Base-by-base conservation (phyloP, 1,284 basidiomycete genomes). In the Cystobasidium slooffiae region DNA sequence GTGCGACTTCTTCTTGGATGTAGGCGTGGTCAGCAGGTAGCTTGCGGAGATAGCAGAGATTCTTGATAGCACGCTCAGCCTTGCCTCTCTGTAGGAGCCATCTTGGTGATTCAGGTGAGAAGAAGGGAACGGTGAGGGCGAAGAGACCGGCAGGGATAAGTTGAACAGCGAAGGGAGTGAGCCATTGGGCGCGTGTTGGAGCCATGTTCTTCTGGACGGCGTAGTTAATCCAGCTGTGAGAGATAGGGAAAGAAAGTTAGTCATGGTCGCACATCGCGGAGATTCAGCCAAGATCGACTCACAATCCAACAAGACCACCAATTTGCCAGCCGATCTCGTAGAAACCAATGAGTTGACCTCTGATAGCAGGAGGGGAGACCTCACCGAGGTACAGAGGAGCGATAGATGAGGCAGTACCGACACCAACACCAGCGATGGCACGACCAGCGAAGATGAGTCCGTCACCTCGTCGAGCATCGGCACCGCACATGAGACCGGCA, bases 351-450 rank as follows among this genome's bases (percentile, higher is more conserved):
- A 86, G 80, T 49, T 84, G 82, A 56, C 86, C 86, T 51, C 86
- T 83, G 72, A 86, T 86, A 0, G 85, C 83, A 8, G 86, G 69
- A 90, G 79, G 79, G 88, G 87, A 86, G 79, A 93, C 92, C 46
- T 82, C 82, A 58, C 79, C 79, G 73, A 81, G 79, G 81, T 80
- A 82, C 74, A 82, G 78, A 7, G 90, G 90, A 12, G 91, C 89
- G 39, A 85, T 85, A 87, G 90, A 90, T 78, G 88, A 89, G 52
- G 91, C 84, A 2, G 89, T 89, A 63, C 90, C 90, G 53, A 92
- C 88, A 74, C 90, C 90, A 59, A 91, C 81, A 85, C 90, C 90
- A 67, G 90, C 90, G 64, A 91, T 82, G 78, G 91, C 91, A 44
- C 90, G 87, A 69, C 90, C 90, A 79, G 86, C 90, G 78, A 85